Evolutionary conservation across 108 stramenopile species (phyloP).

Genomic region (Hondaea fermentalgiana): DNA sequence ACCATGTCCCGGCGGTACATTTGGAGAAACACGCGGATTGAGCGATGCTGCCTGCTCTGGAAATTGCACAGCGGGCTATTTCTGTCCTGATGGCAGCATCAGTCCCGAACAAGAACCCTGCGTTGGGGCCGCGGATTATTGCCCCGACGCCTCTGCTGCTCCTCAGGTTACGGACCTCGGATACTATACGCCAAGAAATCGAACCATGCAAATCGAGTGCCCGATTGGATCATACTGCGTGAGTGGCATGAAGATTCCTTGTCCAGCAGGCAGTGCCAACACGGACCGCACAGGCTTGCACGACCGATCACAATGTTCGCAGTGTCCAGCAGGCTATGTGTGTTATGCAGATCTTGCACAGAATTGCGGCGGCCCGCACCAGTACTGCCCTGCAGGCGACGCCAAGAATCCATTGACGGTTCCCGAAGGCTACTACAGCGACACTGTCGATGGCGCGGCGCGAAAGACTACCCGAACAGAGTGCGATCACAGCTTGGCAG

Average conservation of each 20-base stretch:
- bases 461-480: constrained; percentile 20
- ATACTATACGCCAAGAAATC: not conserved
- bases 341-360: not conserved
- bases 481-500: constrained; percentile 26
- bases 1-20: constrained; percentile 28
- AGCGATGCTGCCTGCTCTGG: constrained; percentile 27
- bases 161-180: constrained; percentile 24
- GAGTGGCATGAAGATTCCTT: not conserved
- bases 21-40: constrained; percentile 26
- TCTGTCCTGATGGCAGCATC: constrained; percentile 28
- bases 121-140: constrained; percentile 13
- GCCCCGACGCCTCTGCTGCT: constrained; percentile 29
- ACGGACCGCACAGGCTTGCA: constrained; percentile 24
- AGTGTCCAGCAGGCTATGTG: constrained; percentile 30
- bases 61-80: constrained; percentile 26
- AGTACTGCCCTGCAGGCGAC: constrained; percentile 4
- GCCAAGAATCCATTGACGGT: not conserved
- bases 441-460: constrained; percentile 5
- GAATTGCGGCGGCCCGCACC: not conserved
- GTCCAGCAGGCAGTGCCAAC: not conserved
- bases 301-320: not conserved
- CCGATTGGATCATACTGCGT: not conserved
- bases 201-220: not conserved
- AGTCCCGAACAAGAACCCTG: constrained; percentile 24
- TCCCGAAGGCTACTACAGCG: constrained; percentile 14